Base-by-base conservation (phyloP, 495 filamentous ascomycete species). In the Tetracladium marchalianum region DNA sequence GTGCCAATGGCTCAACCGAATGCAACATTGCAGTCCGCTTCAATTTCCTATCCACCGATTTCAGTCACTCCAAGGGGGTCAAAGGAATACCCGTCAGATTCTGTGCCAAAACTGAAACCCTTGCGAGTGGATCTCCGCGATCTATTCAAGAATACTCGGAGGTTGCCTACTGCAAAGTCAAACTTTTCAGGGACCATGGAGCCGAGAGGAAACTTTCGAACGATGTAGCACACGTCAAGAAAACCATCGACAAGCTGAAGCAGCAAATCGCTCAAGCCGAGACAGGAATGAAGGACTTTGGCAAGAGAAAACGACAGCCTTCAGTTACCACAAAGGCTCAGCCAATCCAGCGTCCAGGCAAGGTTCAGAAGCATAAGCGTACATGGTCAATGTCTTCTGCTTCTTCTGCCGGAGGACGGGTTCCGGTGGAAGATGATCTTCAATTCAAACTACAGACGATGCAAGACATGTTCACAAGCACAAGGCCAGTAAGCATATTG, bases 21-120 rank as follows among this genome's bases (percentile, higher is more conserved):
- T 92, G 86, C 64, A 81, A 73, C 19, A 76, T 98, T 31, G 79
- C 87, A 11, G 85, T 97, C 12, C 85, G 89, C 38, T 98, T 96
- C 73, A 96, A 98, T 62, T 98, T 98, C 58, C 73, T 97, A 0
- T 98, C 92, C 0, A 98, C 90, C 11, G 92, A 98, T 58, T 98
- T 97, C 60, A 97, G 89, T 59, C 89, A 95, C 56, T 96, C 92
- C 6, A 97, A 98, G 54, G 92, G 92, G 24, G 90, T 98, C 24
- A 97, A 96, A 61, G 92, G 92, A 13, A 93, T 95, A 45, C 87
- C 90, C 0, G 89, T 98, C 11, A 67, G 92, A 35, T 72, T 98
- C 4, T 97, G 90, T 59, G 78, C 89, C 4, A 95, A 96, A 62
- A 96, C 90, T 0, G 82, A 89, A 40, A 51, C 84, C 0, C 47